Evolutionary conservation across 176 grass and related monocot genomes (phyloP), one percentile per base, ranked within the genome.

Genomic region (Thinopyrum elongatum): DNA sequence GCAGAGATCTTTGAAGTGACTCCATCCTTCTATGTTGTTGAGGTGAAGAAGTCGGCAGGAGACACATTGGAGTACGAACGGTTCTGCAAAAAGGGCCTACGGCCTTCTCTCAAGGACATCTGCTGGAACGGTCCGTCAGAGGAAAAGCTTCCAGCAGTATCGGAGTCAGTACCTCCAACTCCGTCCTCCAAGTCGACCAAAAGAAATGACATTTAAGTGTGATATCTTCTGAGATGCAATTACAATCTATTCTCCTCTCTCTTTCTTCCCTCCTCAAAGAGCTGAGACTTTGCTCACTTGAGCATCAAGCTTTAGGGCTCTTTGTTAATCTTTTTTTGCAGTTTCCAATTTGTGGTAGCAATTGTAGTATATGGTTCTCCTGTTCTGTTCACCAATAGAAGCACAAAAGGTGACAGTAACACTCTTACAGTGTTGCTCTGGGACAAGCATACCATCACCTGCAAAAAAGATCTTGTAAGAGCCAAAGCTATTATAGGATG

Each of bases 11-110:
- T 95, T 27, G 91, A 98, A 81, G 95, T 93, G 51, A 92, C 95
- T 1, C 87, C 91, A 23, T 77, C 95, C 16, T 92, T 95, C 87
- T 84, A 84, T 74, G 88, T 98, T 68, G 75, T 95, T 19, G 95
- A 95, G 87, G 93, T 98, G 80, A 98, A 95, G 42, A 98, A 98
- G 90, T 93, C 93, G 1, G 87, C 93, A 29, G 95, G 95, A 12
- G 95, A 98, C 77, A 98, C 95, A 8, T 51, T 95, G 80, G 95
- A 98, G 83, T 98, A 95, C 8, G 89, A 95, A n/a, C 92, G 7
- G 27, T 98, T 95, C 85, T 98, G 95, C 85, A 87, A 89, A 49
- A 92, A 93, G 69, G 93, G 62, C 79, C 87, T 98, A 29, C 90
- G 85, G 87, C 93, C 87, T 80, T 95, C 83, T 35, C 95, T 98